Conservation (phyloP, 2,329 filamentous ascomycete species). For the Trichoderma koningii region DNA sequence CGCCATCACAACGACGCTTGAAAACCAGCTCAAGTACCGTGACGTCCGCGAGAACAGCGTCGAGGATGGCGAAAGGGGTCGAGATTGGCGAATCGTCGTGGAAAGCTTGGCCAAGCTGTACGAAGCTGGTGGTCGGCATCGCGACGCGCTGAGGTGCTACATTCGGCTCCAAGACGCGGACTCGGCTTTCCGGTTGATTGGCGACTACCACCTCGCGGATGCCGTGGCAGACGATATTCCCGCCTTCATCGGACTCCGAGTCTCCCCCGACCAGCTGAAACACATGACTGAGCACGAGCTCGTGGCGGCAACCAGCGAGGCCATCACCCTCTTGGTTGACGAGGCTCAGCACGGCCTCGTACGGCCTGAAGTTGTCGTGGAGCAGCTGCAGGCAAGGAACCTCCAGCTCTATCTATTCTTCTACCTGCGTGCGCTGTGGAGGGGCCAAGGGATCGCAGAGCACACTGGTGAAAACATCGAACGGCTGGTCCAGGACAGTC, state of each 20-base stretch:
- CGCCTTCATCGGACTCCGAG: conserved; percentile 82
- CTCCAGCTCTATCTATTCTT: conserved; percentile 82
- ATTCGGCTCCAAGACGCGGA: conserved; percentile 92
- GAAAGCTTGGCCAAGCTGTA: conserved; percentile 83
- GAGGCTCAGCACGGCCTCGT: conserved; percentile 90
- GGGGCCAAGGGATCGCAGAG: conserved; percentile 65
- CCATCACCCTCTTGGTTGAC: conserved; percentile 82
- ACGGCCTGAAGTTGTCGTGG: conserved; percentile 72
- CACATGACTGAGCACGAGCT: conserved; percentile 70
- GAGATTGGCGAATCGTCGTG: conserved; percentile 89
- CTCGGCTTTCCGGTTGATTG: conserved; percentile 81
- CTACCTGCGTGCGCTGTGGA: conserved; percentile 86
- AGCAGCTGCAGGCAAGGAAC: conserved; percentile 69
- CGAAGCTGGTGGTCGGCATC: conserved; percentile 75
- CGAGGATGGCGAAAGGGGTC: conserved; percentile 69
- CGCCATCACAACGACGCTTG: conserved; percentile 74
- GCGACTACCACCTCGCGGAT: conserved; percentile 86
- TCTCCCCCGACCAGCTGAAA: conserved; percentile 69
- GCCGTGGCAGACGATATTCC: conserved; percentile 88
- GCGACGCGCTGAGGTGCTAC: conserved; percentile 85
- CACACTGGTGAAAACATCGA: conserved; percentile 57
- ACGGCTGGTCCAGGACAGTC: conserved; percentile 59
- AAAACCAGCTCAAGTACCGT: conserved; percentile 76
- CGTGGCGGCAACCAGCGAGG: conserved; percentile 77
- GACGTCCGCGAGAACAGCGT: conserved; percentile 75